These are phyloP conservation scores for Paecilomyces sp. DNA, from an alignment of 2,329 filamentous ascomycete species.

Conservation along the genomic window DNA sequence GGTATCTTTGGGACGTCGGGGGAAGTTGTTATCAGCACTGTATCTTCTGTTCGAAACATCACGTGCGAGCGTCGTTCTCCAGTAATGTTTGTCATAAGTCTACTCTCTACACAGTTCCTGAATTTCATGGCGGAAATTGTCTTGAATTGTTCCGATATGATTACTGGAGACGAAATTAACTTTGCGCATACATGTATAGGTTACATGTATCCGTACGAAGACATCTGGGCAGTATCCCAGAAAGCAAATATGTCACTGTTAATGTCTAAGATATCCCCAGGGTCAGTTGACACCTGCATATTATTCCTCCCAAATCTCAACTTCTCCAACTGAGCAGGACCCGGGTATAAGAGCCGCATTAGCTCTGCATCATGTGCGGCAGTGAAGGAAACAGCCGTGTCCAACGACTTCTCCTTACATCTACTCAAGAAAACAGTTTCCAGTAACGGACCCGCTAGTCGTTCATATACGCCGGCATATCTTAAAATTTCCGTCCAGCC, in stretches of 20 bases:
- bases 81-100: background rate
- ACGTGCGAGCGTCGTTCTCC: background rate
- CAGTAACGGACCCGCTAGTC: constrained; percentile 21
- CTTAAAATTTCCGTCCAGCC: constrained; percentile 25
- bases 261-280: background rate
- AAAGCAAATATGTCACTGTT: background rate
- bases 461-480: constrained; percentile 19
- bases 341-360: background rate
- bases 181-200: too few relatives aligned
- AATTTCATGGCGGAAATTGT: too few relatives aligned
- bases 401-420: background rate
- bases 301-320: background rate
- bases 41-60: background rate
- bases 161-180: too few relatives aligned
- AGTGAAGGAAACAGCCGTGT: background rate
- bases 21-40: too few relatives aligned
- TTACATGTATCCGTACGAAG: background rate
- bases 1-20: too few relatives aligned
- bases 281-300: background rate
- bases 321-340: background rate
- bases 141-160: too few relatives aligned
- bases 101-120: background rate
- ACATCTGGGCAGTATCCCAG: background rate
- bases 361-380: background rate
- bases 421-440: constrained; percentile 19